Conservation (phyloP, 495 filamentous ascomycete species). For the Lindgomyces ingoldianus region DNA sequence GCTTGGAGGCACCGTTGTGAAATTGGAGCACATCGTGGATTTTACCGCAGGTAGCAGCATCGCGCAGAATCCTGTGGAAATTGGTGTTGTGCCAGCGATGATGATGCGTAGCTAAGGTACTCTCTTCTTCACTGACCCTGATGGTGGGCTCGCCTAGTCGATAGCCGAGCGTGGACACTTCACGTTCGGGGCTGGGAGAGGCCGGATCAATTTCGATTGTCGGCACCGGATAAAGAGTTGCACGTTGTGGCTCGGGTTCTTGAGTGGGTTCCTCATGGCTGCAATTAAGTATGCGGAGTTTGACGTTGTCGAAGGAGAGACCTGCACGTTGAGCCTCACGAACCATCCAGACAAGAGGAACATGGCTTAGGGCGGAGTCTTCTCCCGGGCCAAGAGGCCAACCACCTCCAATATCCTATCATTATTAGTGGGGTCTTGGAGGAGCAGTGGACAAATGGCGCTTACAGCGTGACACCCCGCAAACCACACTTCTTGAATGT, state of each 20-base stretch:
- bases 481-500: constrained; percentile 86
- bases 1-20: constrained; percentile 58
- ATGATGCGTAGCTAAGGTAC: background rate
- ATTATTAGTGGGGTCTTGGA: background rate
- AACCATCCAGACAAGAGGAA: constrained; percentile 82
- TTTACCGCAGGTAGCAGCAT: constrained; percentile 59
- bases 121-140: background rate
- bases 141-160: background rate
- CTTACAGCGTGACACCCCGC: constrained; percentile 68
- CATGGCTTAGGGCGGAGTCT: constrained; percentile 65
- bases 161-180: background rate
- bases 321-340: constrained; percentile 75
- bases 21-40: constrained; percentile 78
- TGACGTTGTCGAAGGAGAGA: constrained; percentile 66
- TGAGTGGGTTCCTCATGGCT: constrained; percentile 49
- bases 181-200: constrained; percentile 9
- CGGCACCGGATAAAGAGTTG: constrained; percentile 6
- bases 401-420: constrained; percentile 74
- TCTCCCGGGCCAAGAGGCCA: constrained; percentile 66
- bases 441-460: background rate
- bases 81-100: background rate
- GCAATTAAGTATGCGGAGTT: constrained; percentile 67
- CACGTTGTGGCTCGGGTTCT: background rate
- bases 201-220: constrained; percentile 37
- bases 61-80: constrained; percentile 60